Evolutionary conservation across 176 grass and related monocot species (phyloP), one percentile per base, ranked within the genome.

Genomic region (Aegilops longissima): DNA sequence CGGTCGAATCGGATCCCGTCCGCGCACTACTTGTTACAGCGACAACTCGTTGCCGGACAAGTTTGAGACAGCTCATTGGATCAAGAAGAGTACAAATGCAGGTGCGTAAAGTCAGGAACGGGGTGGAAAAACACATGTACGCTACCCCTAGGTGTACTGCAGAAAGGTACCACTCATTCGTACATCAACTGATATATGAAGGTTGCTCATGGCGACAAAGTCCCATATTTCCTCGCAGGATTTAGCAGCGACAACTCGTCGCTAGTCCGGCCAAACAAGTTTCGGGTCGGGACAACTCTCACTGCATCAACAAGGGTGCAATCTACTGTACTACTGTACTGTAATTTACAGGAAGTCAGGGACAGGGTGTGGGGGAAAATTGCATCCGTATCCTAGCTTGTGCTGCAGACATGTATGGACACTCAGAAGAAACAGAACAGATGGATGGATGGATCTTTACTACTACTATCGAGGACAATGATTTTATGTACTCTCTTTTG

Each of bases 91-190:
- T 69, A 83, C 76, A 92, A 9, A 73, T 42, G 54, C n/a, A 71
- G 33, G 62, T 83, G 62, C 84, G 58, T 51, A 65, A 89, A 74
- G 85, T 84, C 76, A 69, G 76, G 89, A 80, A 76, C 85, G 51
- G 27, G 18, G 61, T 61, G 80, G 80, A 54, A 52, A 76, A 76
- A 76, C 25, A 10, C 42, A 76, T 76, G 45, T 76, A 11, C 2
- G 44, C 25, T 76, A 33, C 23, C 1, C 72, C 3, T 75, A 76
- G 73, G 13, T 54, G 2, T 31, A 54, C 73, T 76, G 73, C 20
- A 30, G 44, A 54, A 29, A 74, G 3, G 21, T 49, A 9, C 40
- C 40, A 4, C 9, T 74, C 39, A 2, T 59, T 59, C 45, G 0
- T 42, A 42, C 10, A 73, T 4, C 21, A 73, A 12, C 36, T 24